Percentiles rank a stretch among this genome's conserved stretches.
phyloP scores from a whole-genome alignment of 2,329 filamentous ascomycete species.

The Penicillium sp. region DNA sequence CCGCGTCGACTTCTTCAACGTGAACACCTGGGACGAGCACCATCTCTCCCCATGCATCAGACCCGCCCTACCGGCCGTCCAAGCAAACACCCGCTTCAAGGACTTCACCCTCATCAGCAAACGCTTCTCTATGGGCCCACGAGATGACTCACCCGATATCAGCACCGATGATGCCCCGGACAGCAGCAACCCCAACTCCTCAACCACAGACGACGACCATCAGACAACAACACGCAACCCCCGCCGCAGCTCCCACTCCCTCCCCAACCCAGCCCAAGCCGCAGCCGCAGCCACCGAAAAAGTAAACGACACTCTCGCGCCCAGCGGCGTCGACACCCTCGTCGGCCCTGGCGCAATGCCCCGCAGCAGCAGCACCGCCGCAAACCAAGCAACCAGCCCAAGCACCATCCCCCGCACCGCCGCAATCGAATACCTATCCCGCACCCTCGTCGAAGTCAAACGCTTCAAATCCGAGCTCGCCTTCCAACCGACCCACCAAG shows the following conservation, averaged over 20 bases:
- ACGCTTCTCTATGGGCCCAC: conserved; percentile 35
- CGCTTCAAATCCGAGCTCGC: conserved; percentile 75
- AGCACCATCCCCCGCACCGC: conserved; percentile 54
- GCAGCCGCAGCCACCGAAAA: conserved; percentile 12
- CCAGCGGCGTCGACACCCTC: conserved; percentile 30
- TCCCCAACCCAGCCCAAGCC: conserved; percentile 15
- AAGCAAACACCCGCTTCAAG: conserved; percentile 36
- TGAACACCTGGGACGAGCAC: conserved; percentile 76
- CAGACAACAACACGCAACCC: conserved; percentile 9
- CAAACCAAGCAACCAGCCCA: conserved; percentile 37
- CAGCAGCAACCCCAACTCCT: conserved; percentile 8
- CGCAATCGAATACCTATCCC: conserved; percentile 68
- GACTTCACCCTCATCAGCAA: conserved; percentile 44
- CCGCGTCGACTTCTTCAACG: conserved; percentile 79
- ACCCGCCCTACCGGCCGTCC: conserved; percentile 63
- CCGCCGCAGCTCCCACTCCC: conserved; percentile 2
- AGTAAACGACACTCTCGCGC: conserved; percentile 19
- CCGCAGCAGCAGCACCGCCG: conserved; percentile 25
- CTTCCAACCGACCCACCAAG: conserved; percentile 60
- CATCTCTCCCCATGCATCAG: conserved; percentile 75
- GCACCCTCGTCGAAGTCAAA: conserved; percentile 70
- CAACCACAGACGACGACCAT: conserved; percentile 5
- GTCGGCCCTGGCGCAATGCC: conserved; percentile 29
- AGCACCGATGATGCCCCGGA: conserved; percentile 25
- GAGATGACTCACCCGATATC: conserved; percentile 17